Base-by-base conservation (phyloP, 495 filamentous ascomycete genomes). In the Annulohypoxylon nitens region DNA sequence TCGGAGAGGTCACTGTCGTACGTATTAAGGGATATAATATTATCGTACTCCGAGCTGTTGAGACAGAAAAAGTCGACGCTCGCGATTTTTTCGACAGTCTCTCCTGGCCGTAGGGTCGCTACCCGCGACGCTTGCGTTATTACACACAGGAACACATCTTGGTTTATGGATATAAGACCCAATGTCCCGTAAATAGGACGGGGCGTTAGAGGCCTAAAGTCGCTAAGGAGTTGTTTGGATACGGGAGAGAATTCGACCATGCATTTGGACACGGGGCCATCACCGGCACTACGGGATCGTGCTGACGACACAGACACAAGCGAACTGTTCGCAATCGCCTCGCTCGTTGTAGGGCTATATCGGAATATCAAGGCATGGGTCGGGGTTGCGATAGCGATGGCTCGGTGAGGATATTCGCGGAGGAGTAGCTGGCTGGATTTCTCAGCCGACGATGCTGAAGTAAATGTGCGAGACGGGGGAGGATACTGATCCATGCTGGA, bases 31-130 rank as follows among this genome's bases (percentile, higher is more conserved):
- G 81, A 76, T 55, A 95, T 89, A 63, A 93, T 87, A 51, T 93
- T 85, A 77, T 98, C 96, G 78, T 95, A 97, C 69, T 93, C 89
- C 12, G 90, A 81, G 71, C 89, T 92, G 78, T 92, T 98, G 51
- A 99, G 81, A 74, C 96, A 99, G 79, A 97, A 93, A 79, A 98
- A 98, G 60, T 95, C 93, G 66, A 98, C 95, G 23, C 87, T 89
- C 70, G 90, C 87, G 60, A 99, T 98, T 79, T 88, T 92, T 77
- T 94, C 91, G 20, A 98, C 91, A 6, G 89, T 93, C 84, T 99
- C 96, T 11, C 92, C 93, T 0, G 95, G 94, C 55, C 93, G 86
- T 41, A 97, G 88, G 18, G 88, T 91, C 37, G 96, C 97, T 18
- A 94, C 94, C 53, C 89, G 88, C 7, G 86, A 86, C 41, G 93